Percentiles rank a stretch among this genome's conserved stretches.
Evolutionary conservation across 148 eudicot genomes (phyloP).

Genomic region (Chenopodium album): DNA sequence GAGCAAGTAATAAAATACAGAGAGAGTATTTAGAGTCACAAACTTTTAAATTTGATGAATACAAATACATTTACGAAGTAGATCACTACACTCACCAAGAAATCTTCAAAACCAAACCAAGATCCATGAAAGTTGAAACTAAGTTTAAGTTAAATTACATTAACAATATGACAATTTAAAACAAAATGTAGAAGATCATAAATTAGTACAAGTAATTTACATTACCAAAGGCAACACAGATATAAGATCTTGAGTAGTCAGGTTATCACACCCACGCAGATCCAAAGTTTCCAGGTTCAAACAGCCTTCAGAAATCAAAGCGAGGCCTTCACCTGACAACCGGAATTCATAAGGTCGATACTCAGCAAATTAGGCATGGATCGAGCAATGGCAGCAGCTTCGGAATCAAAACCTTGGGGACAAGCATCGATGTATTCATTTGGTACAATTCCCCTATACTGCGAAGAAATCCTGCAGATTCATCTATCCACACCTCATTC

Average conservation of each 20-base stretch:
- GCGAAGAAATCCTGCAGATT: slow-evolving; percentile 50
- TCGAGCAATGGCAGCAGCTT: slow-evolving; percentile 70
- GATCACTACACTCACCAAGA: too few species aligned
- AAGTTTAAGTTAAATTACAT: too few species aligned
- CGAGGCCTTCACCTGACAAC: slow-evolving; percentile 63
- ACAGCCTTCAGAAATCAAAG: slow-evolving; percentile 67
- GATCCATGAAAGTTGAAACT: too few species aligned
- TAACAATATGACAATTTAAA: too few species aligned
- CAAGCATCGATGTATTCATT: slow-evolving; percentile 57
- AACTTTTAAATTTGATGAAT: too few species aligned
- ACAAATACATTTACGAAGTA: too few species aligned
- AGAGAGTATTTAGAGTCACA: too few species aligned
- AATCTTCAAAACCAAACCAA: too few species aligned
- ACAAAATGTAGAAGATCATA: too few species aligned
- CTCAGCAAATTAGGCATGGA: slow-evolving; percentile 59
- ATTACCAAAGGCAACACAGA: slow-evolving; percentile 20
- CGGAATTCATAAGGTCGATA: slow-evolving; percentile 74
- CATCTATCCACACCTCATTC: too few species aligned
- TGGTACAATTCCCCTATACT: slow-evolving; percentile 72
- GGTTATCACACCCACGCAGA: slow-evolving; percentile 70
- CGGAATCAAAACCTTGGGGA: slow-evolving; percentile 82
- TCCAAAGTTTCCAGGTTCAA: slow-evolving; percentile 60
- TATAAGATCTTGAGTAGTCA: slow-evolving; percentile 68
- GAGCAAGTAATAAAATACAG: too few species aligned
- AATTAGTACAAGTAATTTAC: too few species aligned